phyloP scores from a whole-genome alignment of 805 yeast species.

The Isabelozyma heimii region DNA sequence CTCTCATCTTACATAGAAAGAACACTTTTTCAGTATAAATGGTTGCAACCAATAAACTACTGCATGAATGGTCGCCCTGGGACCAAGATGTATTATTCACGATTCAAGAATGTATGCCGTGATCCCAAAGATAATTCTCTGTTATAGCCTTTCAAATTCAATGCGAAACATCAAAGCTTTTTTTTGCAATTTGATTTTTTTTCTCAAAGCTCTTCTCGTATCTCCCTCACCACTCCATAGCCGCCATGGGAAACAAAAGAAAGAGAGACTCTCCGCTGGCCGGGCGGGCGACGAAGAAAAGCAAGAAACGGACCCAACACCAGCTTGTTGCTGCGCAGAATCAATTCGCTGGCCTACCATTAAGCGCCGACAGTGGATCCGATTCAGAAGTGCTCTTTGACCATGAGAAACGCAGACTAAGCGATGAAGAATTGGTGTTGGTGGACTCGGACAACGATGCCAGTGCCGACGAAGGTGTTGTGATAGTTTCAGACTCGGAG shows the following conservation, averaged over 20 bases:
- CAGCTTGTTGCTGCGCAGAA: constrained; percentile 14
- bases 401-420: constrained; percentile 11
- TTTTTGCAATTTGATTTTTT: neutral
- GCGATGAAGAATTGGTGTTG: constrained; percentile 22
- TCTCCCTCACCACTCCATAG: neutral
- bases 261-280: constrained; percentile 15
- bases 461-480: constrained; percentile 10
- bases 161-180: no score
- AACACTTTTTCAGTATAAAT: no score
- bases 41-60: no score
- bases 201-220: neutral
- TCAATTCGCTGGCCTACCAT: constrained; percentile 18
- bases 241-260: constrained; percentile 17
- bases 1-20: no score
- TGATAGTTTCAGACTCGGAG: constrained; percentile 20
- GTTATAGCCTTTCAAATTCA: no score
- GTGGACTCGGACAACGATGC: constrained; percentile 24
- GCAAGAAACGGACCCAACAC: constrained; percentile 13
- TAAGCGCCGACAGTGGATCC: constrained; percentile 13
- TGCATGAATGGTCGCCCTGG: no score
- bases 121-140: no score
- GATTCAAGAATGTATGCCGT: no score
- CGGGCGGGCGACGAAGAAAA: constrained; percentile 12
- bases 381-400: constrained; percentile 23
- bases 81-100: no score